Base-by-base conservation (phyloP, 495 filamentous ascomycete species). In the Clohesyomyces aquaticus region DNA sequence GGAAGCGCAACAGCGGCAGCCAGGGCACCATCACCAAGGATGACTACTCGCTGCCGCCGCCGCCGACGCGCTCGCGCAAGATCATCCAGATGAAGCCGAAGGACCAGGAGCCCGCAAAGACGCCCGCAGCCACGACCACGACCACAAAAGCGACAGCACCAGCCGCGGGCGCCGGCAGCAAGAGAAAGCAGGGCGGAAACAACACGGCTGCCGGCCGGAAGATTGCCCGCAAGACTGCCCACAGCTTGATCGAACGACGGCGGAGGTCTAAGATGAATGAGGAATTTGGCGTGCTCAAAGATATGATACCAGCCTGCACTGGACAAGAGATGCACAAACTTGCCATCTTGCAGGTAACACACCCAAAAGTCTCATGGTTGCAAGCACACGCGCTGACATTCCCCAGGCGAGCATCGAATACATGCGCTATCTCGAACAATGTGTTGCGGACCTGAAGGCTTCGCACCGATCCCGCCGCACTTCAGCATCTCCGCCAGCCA, bases 241-340 rank as follows among this genome's bases (percentile, higher is more conserved):
- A 98, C 70, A 96, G 91, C 67, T 74, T 98, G 68, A 98, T 98
- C 71, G 94, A 98, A 77, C 83, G 94, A 16, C 78, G 95, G 49
- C 80, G 94, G 65, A 81, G 94, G 51, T 96, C 90, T 4, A 98
- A 98, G 80, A 98, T 98, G 94, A 98, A 98, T 69, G 94, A 98
- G 71, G 94, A 98, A 75, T 98, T 98, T 78, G 88, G 84, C 0
- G 88, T 94, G 16, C 78, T 98, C 61, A 98, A 97, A 78, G 85
- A 88, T 72, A 89, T 98, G 88, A 96, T 98, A 66, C 95, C 95
- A 0, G 95, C 94, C 0, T 98, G 94, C 71, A 78, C 77, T 8
- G 91, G 91, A 19, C 88, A 90, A 61, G 92, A 96, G 71, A 98
- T 98, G 94, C 94, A 98, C 76, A 98, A 98, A 79, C 81, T 98